phyloP scores from a whole-genome alignment of 306 rosid genomes.

The Phaseolus lunatus region DNA sequence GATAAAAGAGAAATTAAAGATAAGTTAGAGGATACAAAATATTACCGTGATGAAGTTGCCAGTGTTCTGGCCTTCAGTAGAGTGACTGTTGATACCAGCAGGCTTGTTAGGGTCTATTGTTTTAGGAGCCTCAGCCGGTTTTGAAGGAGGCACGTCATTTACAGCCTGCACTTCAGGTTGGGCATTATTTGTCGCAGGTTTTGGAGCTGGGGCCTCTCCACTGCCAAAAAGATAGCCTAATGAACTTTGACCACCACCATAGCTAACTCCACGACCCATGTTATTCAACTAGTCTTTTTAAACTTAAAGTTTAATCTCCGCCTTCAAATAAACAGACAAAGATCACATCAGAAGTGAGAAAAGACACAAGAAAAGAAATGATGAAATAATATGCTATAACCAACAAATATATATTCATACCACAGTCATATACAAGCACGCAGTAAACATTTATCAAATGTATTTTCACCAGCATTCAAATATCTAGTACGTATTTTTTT shows the following conservation, averaged over 20 bases:
- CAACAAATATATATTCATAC: conserved; percentile 1
- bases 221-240: conserved; percentile 96
- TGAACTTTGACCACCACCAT: conserved; percentile 99
- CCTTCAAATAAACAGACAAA: conserved; percentile 36
- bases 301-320: conserved; percentile 41
- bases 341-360: conserved; percentile 19
- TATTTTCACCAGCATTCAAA: conserved; percentile 21
- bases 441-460: neutral
- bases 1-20: conserved; percentile 29
- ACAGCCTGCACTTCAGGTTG: conserved; percentile 59
- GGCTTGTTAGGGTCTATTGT: conserved; percentile 76
- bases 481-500: conserved; percentile 2
- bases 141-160: conserved; percentile 61
- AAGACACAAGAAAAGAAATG: conserved; percentile 9
- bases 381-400: neutral
- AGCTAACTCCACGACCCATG: conserved; percentile 99
- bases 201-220: conserved; percentile 78
- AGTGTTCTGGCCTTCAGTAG: conserved; percentile 94
- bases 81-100: conserved; percentile 91
- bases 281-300: conserved; percentile 48
- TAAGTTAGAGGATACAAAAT: neutral
- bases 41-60: conserved; percentile 96
- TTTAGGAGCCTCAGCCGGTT: conserved; percentile 59
- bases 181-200: conserved; percentile 58
- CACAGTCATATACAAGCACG: neutral